Base-by-base conservation (phyloP, 2,329 filamentous ascomycete genomes). In the Colletotrichum sp. region DNA sequence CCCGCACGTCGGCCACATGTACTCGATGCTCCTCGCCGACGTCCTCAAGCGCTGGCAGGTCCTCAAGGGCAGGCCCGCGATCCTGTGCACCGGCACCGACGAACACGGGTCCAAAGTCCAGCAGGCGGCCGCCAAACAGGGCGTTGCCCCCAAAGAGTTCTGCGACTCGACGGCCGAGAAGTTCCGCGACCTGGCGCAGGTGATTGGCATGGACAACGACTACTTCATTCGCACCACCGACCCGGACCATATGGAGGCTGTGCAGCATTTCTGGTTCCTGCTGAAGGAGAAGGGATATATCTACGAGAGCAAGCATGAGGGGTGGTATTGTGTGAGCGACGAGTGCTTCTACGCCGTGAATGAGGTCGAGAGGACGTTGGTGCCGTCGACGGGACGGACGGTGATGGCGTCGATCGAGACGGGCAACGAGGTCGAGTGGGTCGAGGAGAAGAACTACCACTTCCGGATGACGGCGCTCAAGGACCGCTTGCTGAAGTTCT, bases 81-180 rank as follows among this genome's bases (percentile, higher is more conserved):
- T 95, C 78, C 87, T 99, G 16, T 93, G 94, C 80, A 99, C 97
- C 2, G 97, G 97, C 74, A 99, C 96, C 43, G 97, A 99, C 83
- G 97, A 99, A 85, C 96, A 99, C 87, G 97, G 97, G 59, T 94
- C 98, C 91, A 99, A 99, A 89, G 94, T 99, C 26, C 97, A 99
- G 84, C 94, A 93, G 83, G 96, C 96, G 1, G 95, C 97, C 2
- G 87, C 90, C 8, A 91, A 92, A 79, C 92, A 94, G 16, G 92
- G 92, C 6, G 90, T 94, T 68, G 90, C 93, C 0, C 93, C 96
- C 0, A 95, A 96, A 83, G 88, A 93, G n/a, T 96, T 99, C 79
- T 99, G 96, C 85, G 96, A 99, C 85, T 89, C 90, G 81, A 96
- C 95, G 75, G 93, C 95, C 28, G 90, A 93, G 77, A 94, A 93